Conservation (phyloP, 2,329 filamentous ascomycete genomes). For the Chrysoporthe puriensis region DNA sequence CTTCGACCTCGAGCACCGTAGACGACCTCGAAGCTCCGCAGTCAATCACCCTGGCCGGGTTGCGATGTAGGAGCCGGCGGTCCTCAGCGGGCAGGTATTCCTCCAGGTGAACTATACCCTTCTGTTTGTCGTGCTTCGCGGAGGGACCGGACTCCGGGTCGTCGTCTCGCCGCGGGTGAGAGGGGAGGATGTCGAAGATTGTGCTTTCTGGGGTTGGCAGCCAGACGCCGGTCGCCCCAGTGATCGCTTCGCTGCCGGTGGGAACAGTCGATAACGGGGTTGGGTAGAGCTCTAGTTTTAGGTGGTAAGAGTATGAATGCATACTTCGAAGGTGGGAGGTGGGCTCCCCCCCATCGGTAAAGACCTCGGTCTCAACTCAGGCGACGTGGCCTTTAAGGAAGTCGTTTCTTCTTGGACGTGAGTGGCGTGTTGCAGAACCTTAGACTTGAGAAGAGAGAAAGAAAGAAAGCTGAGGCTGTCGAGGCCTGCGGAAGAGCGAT, state of each 20-base stretch:
- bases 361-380: background rate
- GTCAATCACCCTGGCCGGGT: constrained; percentile 48
- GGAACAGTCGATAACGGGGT: constrained; percentile 38
- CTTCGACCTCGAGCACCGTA: constrained; percentile 31
- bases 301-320: constrained; percentile 66
- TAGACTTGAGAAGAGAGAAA: background rate
- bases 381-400: background rate
- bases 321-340: constrained; percentile 42
- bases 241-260: constrained; percentile 21
- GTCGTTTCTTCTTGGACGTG: background rate
- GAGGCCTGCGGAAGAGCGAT: background rate
- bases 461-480: background rate
- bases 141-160: constrained; percentile 12
- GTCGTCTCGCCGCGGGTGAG: constrained; percentile 44
- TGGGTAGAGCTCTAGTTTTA: constrained; percentile 68
- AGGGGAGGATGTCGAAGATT: constrained; percentile 61
- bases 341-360: background rate
- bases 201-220: constrained; percentile 50
- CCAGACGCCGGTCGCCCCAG: constrained; percentile 47
- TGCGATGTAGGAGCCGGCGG: constrained; percentile 23
- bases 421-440: background rate
- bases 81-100: constrained; percentile 29
- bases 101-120: constrained; percentile 26
- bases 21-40: constrained; percentile 49
- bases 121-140: constrained; percentile 26